Evolutionary conservation across 1,284 basidiomycete genomes (phyloP).

Genomic region (Sporisorium exsertum): DNA sequence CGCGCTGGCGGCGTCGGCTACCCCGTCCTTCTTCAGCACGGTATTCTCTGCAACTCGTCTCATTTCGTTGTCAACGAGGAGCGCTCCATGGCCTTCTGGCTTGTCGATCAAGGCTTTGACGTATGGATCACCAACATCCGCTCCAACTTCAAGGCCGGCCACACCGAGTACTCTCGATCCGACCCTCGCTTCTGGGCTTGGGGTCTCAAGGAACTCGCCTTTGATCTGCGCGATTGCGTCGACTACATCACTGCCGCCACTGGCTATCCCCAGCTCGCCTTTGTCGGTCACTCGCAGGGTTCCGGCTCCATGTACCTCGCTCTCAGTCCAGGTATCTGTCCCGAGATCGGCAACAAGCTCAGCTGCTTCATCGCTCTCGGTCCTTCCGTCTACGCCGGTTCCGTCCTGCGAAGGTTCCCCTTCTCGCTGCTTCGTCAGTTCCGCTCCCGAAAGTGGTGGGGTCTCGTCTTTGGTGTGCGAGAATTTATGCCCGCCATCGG

Average conservation of each 20-base stretch:
- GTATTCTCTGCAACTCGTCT: conserved; percentile 67
- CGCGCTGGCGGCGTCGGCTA: conserved; percentile 60
- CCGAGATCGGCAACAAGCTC: conserved; percentile 65
- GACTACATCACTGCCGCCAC: conserved; percentile 65
- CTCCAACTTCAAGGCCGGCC: conserved; percentile 66
- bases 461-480: conserved; percentile 64
- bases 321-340: conserved; percentile 63
- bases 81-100: conserved; percentile 68
- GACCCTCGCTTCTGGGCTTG: conserved; percentile 69
- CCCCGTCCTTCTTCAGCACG: conserved; percentile 68
- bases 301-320: conserved; percentile 68
- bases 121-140: conserved; percentile 69
- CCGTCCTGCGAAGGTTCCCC: conserved; percentile 65
- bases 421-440: conserved; percentile 64
- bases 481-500: conserved; percentile 66
- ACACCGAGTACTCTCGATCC: conserved; percentile 60
- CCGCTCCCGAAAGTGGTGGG: conserved; percentile 66
- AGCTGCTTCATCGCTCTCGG: conserved; percentile 64
- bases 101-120: conserved; percentile 68
- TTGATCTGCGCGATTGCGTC: conserved; percentile 65
- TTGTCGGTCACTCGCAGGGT: conserved; percentile 68
- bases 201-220: conserved; percentile 67
- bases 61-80: conserved; percentile 67
- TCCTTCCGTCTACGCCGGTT: conserved; percentile 67
- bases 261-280: conserved; percentile 60